phyloP scores from a whole-genome alignment of 129 eudicot species.

The Mikania micrantha region DNA sequence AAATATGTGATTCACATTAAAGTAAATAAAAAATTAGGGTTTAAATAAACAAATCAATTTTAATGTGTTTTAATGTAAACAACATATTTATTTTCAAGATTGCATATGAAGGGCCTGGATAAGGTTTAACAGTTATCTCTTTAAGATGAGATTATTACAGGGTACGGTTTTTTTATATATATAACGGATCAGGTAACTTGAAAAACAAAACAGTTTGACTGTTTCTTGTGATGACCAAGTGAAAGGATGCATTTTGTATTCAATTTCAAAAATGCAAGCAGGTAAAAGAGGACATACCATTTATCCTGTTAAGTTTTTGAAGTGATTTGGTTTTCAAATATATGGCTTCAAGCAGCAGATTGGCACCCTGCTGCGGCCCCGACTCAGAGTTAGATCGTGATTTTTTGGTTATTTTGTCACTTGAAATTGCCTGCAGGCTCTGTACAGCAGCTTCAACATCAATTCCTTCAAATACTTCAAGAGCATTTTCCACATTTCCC shows the following conservation, averaged over 20 bases:
- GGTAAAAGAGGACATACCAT: slow-evolving; percentile 39
- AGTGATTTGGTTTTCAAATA: slow-evolving; percentile 90
- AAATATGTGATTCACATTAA: too few relatives aligned
- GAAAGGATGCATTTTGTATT: neutral
- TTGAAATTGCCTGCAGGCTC: slow-evolving; percentile 54
- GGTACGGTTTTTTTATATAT: too few relatives aligned
- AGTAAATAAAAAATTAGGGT: too few relatives aligned
- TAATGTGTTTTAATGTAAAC: too few relatives aligned
- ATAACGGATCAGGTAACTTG: too few relatives aligned
- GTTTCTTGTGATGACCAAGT: too few relatives aligned
- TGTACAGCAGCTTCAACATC: slow-evolving; percentile 88
- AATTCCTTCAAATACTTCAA: slow-evolving; percentile 87
- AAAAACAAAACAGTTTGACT: too few relatives aligned
- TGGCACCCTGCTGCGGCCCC: slow-evolving; percentile 78
- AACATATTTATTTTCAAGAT: too few relatives aligned
- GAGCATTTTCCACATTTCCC: slow-evolving; percentile 91
- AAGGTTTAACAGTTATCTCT: too few relatives aligned
- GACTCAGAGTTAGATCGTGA: slow-evolving; percentile 44
- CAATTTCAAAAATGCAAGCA: neutral
- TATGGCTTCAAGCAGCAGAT: slow-evolving; percentile 85
- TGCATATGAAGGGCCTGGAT: too few relatives aligned
- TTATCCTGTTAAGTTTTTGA: slow-evolving; percentile 74
- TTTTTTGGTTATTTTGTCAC: slow-evolving; percentile 66
- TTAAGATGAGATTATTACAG: too few relatives aligned
- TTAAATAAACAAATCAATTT: too few relatives aligned